Evolutionary conservation across 306 rosid genomes (phyloP).

Genomic region (Erythrophleum fordii): DNA sequence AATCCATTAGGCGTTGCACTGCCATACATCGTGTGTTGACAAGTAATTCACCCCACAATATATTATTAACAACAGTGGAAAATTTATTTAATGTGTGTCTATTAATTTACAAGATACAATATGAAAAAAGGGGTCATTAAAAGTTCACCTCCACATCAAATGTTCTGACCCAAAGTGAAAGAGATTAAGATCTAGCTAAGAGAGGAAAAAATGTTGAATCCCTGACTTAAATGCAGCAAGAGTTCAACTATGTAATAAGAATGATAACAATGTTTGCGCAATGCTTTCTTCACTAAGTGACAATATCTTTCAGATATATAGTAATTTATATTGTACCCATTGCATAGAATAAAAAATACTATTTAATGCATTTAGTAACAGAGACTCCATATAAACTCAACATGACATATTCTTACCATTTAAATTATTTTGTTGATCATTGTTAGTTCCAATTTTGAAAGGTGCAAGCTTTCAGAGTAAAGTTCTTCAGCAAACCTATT

Average conservation of each 20-base stretch:
- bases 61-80: neutral
- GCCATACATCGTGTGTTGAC: neutral
- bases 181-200: neutral
- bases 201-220: neutral
- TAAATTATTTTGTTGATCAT: conserved; percentile 30
- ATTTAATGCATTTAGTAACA: conserved; percentile 14
- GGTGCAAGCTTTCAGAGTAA: conserved; percentile 60
- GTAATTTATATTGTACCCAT: neutral
- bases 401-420: conserved; percentile 40
- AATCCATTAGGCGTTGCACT: neutral
- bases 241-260: neutral
- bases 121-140: neutral
- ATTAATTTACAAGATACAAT: neutral
- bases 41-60: neutral
- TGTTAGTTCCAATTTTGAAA: conserved; percentile 50
- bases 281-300: neutral
- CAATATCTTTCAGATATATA: neutral
- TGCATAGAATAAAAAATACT: conserved; percentile 17
- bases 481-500: conserved; percentile 68
- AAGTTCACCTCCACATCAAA: neutral
- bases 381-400: conserved; percentile 25
- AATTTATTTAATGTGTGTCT: neutral
- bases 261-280: neutral
- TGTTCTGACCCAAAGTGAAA: neutral
- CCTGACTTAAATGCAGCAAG: neutral